These are phyloP conservation scores for Aspergillus bridgeri DNA, from an alignment of 495 filamentous ascomycete genomes.

Conservation along the genomic window DNA sequence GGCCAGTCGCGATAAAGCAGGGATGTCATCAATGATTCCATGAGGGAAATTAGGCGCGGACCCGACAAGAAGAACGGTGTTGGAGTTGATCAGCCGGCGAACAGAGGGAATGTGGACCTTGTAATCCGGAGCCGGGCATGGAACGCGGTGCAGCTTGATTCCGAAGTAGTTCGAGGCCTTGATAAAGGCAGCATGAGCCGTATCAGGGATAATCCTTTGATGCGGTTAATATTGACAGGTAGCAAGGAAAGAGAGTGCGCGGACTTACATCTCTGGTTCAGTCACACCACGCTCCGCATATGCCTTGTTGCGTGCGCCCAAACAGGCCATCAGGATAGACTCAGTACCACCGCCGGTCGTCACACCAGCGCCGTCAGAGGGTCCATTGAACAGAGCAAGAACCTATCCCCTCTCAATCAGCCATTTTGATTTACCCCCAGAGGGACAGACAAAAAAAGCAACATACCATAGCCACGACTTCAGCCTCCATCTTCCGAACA, in stretches of 20 bases:
- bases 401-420: slow-evolving; percentile 43
- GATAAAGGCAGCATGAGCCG: slow-evolving; percentile 91
- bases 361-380: slow-evolving; percentile 76
- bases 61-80: slow-evolving; percentile 94
- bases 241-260: background rate
- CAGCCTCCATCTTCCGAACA: slow-evolving; percentile 98
- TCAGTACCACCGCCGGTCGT: slow-evolving; percentile 93
- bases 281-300: slow-evolving; percentile 78
- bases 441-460: background rate
- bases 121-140: slow-evolving; percentile 80
- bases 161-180: slow-evolving; percentile 94
- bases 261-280: slow-evolving; percentile 85
- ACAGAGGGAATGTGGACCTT: slow-evolving; percentile 76
- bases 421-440: background rate
- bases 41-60: slow-evolving; percentile 97
- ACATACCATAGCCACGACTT: slow-evolving; percentile 89
- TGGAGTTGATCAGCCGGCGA: slow-evolving; percentile 84
- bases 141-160: slow-evolving; percentile 88
- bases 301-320: slow-evolving; percentile 86
- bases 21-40: slow-evolving; percentile 94
- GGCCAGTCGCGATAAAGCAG: slow-evolving; percentile 79
- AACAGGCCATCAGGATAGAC: slow-evolving; percentile 90
- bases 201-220: slow-evolving; percentile 83
- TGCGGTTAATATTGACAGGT: slow-evolving; percentile 16
- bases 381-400: slow-evolving; percentile 86